Percentiles rank a stretch among this genome's conserved stretches.
Conservation (phyloP, 2,329 filamentous ascomycete species). For the Xylaria sp. region DNA sequence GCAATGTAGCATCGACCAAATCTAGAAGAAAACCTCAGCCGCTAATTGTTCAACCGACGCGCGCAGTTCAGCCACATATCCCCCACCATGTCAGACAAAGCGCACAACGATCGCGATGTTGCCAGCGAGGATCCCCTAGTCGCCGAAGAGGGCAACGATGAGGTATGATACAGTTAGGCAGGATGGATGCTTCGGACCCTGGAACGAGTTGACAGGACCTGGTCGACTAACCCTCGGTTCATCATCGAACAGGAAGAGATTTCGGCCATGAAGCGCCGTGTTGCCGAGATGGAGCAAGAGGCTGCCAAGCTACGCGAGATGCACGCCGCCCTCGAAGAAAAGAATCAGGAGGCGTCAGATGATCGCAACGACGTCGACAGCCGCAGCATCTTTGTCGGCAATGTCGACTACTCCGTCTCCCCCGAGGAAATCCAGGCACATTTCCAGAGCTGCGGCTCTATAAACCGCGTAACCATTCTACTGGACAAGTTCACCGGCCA, state of each 20-base stretch:
- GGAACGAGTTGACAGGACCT: conserved; percentile 31
- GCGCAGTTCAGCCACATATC: conserved; percentile 17
- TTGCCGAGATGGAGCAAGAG: conserved; percentile 91
- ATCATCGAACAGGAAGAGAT: conserved; percentile 73
- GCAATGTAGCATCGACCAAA: neutral
- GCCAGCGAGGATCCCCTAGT: conserved; percentile 48
- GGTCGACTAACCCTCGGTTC: conserved; percentile 40
- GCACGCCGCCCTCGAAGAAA: conserved; percentile 86
- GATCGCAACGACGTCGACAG: conserved; percentile 96
- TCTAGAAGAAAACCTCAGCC: neutral
- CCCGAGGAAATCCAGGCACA: conserved; percentile 98
- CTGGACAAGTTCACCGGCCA: conserved; percentile 98
- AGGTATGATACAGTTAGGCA: conserved; percentile 49
- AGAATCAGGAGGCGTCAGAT: conserved; percentile 83
- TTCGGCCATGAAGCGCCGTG: conserved; percentile 84
- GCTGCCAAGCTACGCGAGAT: conserved; percentile 87
- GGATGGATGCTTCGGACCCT: conserved; percentile 20
- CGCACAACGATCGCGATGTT: conserved; percentile 44
- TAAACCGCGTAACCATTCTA: conserved; percentile 97
- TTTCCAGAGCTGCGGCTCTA: conserved; percentile 95
- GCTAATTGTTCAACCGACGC: conserved; percentile 20
- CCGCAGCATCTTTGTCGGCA: conserved; percentile 97
- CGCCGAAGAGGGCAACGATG: conserved; percentile 58
- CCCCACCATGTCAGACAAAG: conserved; percentile 43
- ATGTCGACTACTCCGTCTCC: conserved; percentile 96